phyloP scores from a whole-genome alignment of 495 filamentous ascomycete genomes.

The Penicillium antarcticum region DNA sequence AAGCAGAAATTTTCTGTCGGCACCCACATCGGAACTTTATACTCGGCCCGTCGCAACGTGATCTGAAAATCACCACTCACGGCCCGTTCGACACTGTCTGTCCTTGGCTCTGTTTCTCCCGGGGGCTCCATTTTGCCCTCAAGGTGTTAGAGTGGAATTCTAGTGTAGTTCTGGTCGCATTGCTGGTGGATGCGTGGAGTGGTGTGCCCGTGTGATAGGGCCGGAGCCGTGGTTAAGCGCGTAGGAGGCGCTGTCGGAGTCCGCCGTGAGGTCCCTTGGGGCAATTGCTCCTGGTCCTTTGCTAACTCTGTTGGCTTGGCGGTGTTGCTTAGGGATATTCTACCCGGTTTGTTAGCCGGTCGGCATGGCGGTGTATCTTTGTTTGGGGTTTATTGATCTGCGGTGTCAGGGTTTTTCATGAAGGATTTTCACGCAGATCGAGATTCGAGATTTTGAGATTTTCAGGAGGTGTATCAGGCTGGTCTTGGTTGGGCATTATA shows the following conservation, averaged over 20 bases:
- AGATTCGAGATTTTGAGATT: too few species aligned
- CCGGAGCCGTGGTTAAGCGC: too few species aligned
- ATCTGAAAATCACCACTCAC: constrained; percentile 13
- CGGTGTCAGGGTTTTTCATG: too few species aligned
- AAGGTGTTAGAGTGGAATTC: not conserved
- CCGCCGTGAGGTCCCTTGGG: not conserved
- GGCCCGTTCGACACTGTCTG: not conserved
- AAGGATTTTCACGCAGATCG: too few species aligned
- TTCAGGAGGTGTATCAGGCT: too few species aligned
- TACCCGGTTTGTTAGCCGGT: not conserved
- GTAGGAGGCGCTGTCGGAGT: not conserved
- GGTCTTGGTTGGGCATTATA: not conserved
- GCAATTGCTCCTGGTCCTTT: not conserved
- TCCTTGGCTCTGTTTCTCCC: not conserved
- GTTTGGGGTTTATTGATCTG: too few species aligned
- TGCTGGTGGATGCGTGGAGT: not conserved
- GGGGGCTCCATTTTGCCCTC: not conserved
- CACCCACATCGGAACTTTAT: constrained; percentile 12
- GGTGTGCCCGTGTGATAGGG: not conserved
- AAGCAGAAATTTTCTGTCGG: constrained; percentile 26
- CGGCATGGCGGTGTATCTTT: not conserved
- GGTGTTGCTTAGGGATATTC: too few species aligned
- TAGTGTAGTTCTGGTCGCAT: not conserved
- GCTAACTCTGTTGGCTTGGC: too few species aligned
- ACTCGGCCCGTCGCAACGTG: constrained; percentile 24